Evolutionary conservation across 208 protist species (phyloP), one percentile per base, ranked within the genome.

Genomic region (Wallacemonas sp.): DNA sequence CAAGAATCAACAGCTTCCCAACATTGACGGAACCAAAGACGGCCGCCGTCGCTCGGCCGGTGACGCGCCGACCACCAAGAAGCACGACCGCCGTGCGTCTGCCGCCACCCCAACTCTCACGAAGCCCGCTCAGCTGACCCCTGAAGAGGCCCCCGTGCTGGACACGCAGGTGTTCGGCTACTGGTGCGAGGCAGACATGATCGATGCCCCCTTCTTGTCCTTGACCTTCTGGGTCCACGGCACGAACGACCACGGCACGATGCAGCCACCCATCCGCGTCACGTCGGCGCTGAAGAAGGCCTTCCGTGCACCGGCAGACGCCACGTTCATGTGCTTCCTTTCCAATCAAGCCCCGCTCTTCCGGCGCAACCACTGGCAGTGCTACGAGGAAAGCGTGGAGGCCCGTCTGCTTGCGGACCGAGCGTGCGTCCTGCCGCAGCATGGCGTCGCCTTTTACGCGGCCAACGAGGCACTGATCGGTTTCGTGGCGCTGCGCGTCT

Each of bases 391-490:
- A 27, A 34, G 41, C 36, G 21, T 45, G 27, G 9, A 33, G 17
- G 3, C 28, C 34, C 41, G 49, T 1, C 26, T 80, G 15, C 46
- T 79, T 8, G 28, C 49, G n/a, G 17, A 15, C 24, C 22, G 59
- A 6, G 33, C 41, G n/a, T 61, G 63, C 17, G 22, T 87, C 39
- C 62, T 94, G 30, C 79, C 84, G 19, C 83, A 94, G 60, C 88
- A 94, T 55, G 88, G 72, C 42, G 75, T 94, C 22, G 81, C 79
- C 22, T 90, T 87, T 69, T 94, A 90, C 70, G 54, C 72, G n/a
- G 61, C 28, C 0, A 51, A 80, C 15, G 68, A 77, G 9, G 11
- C 42, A 0, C 33, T 82, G 3, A 24, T 94, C 19, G 88, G 77
- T 3, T 64, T 87, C 38, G 58, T 94, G 27, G 68, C 75, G 4